Percentiles rank a stretch among this genome's conserved stretches.
phyloP scores from a whole-genome alignment of 352 stramenopile species.

The Achlya hypogyna region DNA sequence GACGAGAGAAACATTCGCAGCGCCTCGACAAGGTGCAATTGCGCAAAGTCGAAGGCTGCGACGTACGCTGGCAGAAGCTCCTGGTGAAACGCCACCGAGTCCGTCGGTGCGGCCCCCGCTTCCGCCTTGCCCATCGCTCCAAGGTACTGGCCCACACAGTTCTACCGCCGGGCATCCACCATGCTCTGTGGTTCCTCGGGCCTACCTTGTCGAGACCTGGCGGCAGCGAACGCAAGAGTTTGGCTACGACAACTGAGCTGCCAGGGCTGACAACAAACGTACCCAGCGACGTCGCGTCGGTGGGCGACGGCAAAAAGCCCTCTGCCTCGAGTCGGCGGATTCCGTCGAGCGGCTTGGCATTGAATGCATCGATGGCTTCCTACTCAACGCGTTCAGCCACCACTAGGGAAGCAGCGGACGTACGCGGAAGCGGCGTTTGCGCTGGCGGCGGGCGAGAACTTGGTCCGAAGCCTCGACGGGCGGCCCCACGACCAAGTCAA shows the following conservation, averaged over 20 bases:
- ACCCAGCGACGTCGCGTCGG: constrained; percentile 75
- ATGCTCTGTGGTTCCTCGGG: too few species aligned
- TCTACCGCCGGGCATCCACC: constrained; percentile 15
- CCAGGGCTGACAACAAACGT: constrained; percentile 61
- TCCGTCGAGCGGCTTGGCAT: constrained; percentile 86
- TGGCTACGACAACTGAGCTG: constrained; percentile 2
- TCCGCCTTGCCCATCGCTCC: constrained; percentile 73
- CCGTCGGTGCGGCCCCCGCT: constrained; percentile 68
- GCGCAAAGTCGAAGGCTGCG: constrained; percentile 71
- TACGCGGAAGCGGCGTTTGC: constrained; percentile 71
- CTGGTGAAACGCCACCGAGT: constrained; percentile 80
- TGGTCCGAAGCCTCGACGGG: constrained; percentile 33
- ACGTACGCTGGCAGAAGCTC: constrained; percentile 68
- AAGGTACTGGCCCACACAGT: constrained; percentile 74
- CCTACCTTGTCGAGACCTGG: constrained; percentile 69
- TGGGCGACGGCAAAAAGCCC: constrained; percentile 59
- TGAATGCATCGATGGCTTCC: constrained; percentile 90
- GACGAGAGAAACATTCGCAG: constrained; percentile 78
- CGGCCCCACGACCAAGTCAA: not conserved
- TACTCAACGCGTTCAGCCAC: not conserved
- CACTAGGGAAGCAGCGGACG: not conserved
- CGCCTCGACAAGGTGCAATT: constrained; percentile 55
- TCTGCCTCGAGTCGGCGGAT: constrained; percentile 80
- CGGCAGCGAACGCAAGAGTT: constrained; percentile 59
- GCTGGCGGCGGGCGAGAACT: constrained; percentile 51